Percentiles rank a stretch among this genome's conserved stretches.
Conservation (phyloP, 2,329 filamentous ascomycete genomes). For the Fusarium acutatum region DNA sequence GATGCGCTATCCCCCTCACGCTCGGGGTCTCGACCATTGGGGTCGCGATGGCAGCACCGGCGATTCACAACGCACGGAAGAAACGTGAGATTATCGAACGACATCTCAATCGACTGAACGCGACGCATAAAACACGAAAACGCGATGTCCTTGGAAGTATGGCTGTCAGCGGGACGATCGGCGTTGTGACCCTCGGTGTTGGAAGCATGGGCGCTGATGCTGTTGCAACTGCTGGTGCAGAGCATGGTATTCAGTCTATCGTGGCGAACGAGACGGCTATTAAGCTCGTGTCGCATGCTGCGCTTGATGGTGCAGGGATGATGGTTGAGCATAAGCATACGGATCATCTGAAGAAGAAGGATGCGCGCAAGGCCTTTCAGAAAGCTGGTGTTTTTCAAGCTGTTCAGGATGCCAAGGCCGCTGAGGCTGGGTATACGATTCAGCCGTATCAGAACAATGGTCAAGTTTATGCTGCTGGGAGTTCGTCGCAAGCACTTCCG, state of each 20-base stretch:
- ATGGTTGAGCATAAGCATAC: slow-evolving; percentile 49
- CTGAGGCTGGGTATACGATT: slow-evolving; percentile 35
- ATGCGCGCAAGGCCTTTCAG: slow-evolving; percentile 44
- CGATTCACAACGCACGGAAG: slow-evolving; percentile 53
- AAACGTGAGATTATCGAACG: slow-evolving; percentile 53
- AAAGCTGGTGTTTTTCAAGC: slow-evolving; percentile 45
- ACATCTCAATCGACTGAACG: slow-evolving; percentile 46
- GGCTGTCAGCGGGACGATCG: slow-evolving; percentile 49
- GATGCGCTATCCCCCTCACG: slow-evolving; percentile 50
- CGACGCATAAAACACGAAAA: slow-evolving; percentile 51
- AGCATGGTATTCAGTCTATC: slow-evolving; percentile 44
- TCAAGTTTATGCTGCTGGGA: not conserved
- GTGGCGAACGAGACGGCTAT: slow-evolving; percentile 47
- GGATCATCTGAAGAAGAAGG: slow-evolving; percentile 47
- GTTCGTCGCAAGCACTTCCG: not conserved
- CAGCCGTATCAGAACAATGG: slow-evolving; percentile 24
- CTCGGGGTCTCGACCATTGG: slow-evolving; percentile 51
- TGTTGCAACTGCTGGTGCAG: slow-evolving; percentile 46
- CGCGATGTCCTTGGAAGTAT: slow-evolving; percentile 51
- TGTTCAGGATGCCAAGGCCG: slow-evolving; percentile 41
- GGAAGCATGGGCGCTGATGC: slow-evolving; percentile 48
- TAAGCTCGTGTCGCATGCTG: slow-evolving; percentile 47
- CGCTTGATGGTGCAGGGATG: slow-evolving; percentile 49
- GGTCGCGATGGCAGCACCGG: slow-evolving; percentile 49
- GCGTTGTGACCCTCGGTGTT: slow-evolving; percentile 48